phyloP scores from a whole-genome alignment of 2,329 filamentous ascomycete genomes.

The Purpureocillium takamizusanense region DNA sequence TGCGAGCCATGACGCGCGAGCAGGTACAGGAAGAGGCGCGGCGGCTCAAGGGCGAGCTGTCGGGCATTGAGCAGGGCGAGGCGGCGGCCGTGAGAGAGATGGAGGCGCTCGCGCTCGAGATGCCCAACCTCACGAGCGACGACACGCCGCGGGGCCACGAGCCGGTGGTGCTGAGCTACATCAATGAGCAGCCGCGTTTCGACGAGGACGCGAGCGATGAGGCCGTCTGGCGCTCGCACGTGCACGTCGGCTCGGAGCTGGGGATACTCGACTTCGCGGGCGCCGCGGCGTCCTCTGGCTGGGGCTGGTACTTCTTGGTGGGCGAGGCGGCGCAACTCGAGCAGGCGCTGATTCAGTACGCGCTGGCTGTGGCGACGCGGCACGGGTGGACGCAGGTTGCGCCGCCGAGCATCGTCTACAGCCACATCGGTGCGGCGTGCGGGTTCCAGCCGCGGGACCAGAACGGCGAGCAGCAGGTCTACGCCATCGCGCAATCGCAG shows the following conservation, averaged over 20 bases:
- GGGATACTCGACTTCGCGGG: conserved; percentile 82
- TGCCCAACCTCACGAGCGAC: conserved; percentile 79
- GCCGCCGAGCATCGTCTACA: conserved; percentile 86
- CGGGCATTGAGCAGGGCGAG: conserved; percentile 52
- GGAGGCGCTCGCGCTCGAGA: conserved; percentile 60
- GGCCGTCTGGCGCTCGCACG: conserved; percentile 61
- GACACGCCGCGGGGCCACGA: conserved; percentile 64
- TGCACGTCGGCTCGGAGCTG: conserved; percentile 79
- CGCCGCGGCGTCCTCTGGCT: conserved; percentile 75
- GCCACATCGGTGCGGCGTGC: conserved; percentile 80
- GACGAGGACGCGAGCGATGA: conserved; percentile 14
- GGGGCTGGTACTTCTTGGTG: conserved; percentile 97
- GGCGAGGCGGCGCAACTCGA: conserved; percentile 90
- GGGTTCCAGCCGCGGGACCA: conserved; percentile 91
- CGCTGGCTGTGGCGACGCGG: conserved; percentile 61
- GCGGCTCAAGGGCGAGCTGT: conserved; percentile 52
- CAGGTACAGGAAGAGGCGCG: conserved; percentile 55
- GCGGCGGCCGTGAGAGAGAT: conserved; percentile 55
- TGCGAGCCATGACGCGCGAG: conserved; percentile 32
- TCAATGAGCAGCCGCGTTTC: conserved; percentile 59
- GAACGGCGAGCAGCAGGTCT: conserved; percentile 87
- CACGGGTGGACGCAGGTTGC: conserved; percentile 73
- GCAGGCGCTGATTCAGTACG: conserved; percentile 84
- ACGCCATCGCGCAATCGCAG: conserved; percentile 60
- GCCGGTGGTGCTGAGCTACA: conserved; percentile 60